Conservation (phyloP, 805 yeast genomes). For the Metschnikowia corniflorae region DNA sequence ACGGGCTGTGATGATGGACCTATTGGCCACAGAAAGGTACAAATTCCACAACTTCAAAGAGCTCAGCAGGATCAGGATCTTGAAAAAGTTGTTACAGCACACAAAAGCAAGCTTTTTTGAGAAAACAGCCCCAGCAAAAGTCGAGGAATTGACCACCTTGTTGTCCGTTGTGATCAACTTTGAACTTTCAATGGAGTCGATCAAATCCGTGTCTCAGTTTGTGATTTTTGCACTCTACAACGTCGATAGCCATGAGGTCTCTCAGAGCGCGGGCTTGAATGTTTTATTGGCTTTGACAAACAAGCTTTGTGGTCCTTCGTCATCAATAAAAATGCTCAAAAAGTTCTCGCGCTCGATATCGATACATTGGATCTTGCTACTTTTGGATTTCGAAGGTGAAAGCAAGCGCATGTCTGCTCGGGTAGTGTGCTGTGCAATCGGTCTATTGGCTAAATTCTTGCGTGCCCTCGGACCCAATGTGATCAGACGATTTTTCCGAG, state of each 20-base stretch:
- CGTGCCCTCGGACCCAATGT: constrained; percentile 43
- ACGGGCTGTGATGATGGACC: constrained; percentile 54
- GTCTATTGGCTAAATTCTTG: constrained; percentile 50
- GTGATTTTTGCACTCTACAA: constrained; percentile 48
- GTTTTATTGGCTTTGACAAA: constrained; percentile 31
- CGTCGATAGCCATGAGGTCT: constrained; percentile 25
- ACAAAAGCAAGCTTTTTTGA: constrained; percentile 32
- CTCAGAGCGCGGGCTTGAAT: constrained; percentile 34
- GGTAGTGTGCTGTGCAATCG: constrained; percentile 37
- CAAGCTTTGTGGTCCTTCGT: constrained; percentile 39
- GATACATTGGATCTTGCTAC: constrained; percentile 60
- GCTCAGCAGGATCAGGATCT: constrained; percentile 48
- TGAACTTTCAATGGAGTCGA: constrained; percentile 52
- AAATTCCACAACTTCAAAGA: constrained; percentile 49
- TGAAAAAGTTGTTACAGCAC: constrained; percentile 48
- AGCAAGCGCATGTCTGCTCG: constrained; percentile 21
- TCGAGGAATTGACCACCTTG: constrained; percentile 19
- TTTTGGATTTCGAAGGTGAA: constrained; percentile 37
- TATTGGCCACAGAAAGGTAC: constrained; percentile 52
- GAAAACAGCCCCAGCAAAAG: constrained; percentile 8
- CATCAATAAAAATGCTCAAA: constrained; percentile 37
- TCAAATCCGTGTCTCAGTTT: constrained; percentile 48
- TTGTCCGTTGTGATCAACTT: constrained; percentile 23
- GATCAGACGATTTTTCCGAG: constrained; percentile 46
- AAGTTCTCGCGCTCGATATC: constrained; percentile 53